A percentile compares a stretch with the other conserved stretches of the same genome.
These are phyloP conservation scores for Chrysochromulina parva DNA, from an alignment of 78 protist species.

Conservation along the genomic window DNA sequence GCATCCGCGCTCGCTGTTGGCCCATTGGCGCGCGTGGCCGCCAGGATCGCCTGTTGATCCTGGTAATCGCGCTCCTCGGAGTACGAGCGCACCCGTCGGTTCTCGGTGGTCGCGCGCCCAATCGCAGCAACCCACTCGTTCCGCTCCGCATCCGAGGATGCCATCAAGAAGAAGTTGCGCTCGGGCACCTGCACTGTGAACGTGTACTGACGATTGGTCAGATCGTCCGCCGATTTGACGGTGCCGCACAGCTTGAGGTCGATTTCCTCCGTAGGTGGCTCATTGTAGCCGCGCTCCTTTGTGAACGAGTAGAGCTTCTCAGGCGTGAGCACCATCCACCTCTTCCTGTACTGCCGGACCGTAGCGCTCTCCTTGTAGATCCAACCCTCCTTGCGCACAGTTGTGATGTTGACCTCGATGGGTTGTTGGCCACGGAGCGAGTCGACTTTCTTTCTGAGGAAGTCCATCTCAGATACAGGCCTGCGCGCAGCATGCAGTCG, in stretches of 20 bases:
- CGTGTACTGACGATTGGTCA: neutral
- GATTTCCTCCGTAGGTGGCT: neutral
- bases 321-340: constrained; percentile 21
- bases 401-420: no score
- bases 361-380: neutral
- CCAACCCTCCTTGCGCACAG: neutral
- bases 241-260: neutral
- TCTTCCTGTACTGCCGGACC: constrained; percentile 9
- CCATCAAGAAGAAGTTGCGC: neutral
- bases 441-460: no score
- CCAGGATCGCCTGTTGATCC: neutral
- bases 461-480: no score
- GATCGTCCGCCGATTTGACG: constrained; percentile 4
- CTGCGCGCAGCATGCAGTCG: no score
- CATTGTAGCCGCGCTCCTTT: neutral
- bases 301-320: neutral
- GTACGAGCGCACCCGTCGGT: neutral
- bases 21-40: no score
- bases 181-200: constrained; percentile 15
- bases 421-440: no score
- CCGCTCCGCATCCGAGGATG: neutral
- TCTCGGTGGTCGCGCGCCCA: constrained; percentile 25
- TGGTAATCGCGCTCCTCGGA: neutral
- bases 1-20: no score
- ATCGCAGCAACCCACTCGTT: constrained; percentile 23